phyloP scores from a whole-genome alignment of 768 basidiomycete genomes.

The Suillus weaverae region DNA sequence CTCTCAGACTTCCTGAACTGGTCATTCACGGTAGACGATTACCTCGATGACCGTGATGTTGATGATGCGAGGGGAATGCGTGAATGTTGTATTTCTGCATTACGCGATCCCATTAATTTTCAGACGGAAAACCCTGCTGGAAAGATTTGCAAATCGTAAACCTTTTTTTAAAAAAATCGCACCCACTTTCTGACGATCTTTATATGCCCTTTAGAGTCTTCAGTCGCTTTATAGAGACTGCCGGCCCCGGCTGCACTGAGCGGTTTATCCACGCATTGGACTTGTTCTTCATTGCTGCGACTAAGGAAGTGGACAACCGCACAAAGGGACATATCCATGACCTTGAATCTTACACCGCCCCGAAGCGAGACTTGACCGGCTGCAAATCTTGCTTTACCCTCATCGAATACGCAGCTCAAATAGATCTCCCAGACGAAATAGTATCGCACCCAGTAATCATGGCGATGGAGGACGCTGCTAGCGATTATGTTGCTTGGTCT shows the following conservation, averaged over 20 bases:
- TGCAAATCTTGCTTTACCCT: conserved; percentile 50
- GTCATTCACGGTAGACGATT: conserved; percentile 41
- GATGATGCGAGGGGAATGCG: conserved; percentile 29
- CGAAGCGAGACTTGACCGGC: conserved; percentile 54
- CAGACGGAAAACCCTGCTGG: conserved; percentile 29
- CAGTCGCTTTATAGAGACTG: conserved; percentile 35
- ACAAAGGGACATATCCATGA: conserved; percentile 36
- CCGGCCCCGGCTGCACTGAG: conserved; percentile 39
- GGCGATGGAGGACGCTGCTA: conserved; percentile 45
- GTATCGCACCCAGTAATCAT: conserved; percentile 49
- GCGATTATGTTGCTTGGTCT: conserved; percentile 52
- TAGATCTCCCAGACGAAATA: conserved; percentile 56
- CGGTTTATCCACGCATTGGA: conserved; percentile 41
- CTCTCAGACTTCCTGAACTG: conserved; percentile 66
- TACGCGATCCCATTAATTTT: conserved; percentile 26
- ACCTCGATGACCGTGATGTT: conserved; percentile 19
- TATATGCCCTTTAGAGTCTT: conserved; percentile 32
- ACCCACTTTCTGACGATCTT: background rate
- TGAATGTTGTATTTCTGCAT: conserved; percentile 28
- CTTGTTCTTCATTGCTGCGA: conserved; percentile 41
- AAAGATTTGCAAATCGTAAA: conserved; percentile 36
- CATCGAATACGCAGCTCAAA: conserved; percentile 51
- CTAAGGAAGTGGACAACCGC: conserved; percentile 43
- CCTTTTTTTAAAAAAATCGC: background rate
- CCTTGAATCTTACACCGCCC: conserved; percentile 50